Conservation (phyloP, 805 yeast genomes). For the Wickerhamomyces rabaulensis region DNA sequence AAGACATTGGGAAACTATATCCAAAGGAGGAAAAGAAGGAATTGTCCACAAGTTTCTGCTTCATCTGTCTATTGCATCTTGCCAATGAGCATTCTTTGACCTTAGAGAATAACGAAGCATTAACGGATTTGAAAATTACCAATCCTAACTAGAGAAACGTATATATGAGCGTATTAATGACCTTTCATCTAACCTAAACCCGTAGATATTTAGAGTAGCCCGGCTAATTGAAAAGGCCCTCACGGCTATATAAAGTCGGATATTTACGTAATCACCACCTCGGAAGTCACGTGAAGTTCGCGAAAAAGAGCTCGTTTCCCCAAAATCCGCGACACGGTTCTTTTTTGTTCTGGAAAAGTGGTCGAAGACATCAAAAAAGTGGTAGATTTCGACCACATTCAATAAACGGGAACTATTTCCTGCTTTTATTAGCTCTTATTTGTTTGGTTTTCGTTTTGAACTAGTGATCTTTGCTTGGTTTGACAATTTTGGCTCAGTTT, state of each 20-base stretch:
- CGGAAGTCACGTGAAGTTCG: not conserved
- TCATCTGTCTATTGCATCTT: conserved; percentile 75
- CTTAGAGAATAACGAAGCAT: conserved; percentile 27
- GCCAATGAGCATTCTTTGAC: conserved; percentile 80
- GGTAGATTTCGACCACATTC: not conserved
- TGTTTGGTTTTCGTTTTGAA: not conserved
- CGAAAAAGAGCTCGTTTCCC: not conserved
- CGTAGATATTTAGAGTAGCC: too few species aligned
- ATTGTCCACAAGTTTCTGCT: conserved; percentile 78
- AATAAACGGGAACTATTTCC: not conserved
- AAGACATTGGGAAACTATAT: conserved; percentile 47
- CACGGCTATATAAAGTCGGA: too few species aligned
- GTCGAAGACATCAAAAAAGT: not conserved
- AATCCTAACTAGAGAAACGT: not conserved
- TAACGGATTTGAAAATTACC: conserved; percentile 14
- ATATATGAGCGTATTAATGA: not conserved
- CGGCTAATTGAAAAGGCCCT: too few species aligned
- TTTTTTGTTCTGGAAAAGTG: not conserved
- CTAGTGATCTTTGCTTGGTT: not conserved
- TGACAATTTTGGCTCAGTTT: not conserved
- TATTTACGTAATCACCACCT: too few species aligned
- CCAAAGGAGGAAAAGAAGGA: conserved; percentile 54
- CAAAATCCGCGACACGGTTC: not conserved
- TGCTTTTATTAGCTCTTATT: not conserved
- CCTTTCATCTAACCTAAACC: not conserved